These are phyloP conservation scores for Solanum microdontum DNA, from an alignment of 257 asterid species.

Conservation along the genomic window DNA sequence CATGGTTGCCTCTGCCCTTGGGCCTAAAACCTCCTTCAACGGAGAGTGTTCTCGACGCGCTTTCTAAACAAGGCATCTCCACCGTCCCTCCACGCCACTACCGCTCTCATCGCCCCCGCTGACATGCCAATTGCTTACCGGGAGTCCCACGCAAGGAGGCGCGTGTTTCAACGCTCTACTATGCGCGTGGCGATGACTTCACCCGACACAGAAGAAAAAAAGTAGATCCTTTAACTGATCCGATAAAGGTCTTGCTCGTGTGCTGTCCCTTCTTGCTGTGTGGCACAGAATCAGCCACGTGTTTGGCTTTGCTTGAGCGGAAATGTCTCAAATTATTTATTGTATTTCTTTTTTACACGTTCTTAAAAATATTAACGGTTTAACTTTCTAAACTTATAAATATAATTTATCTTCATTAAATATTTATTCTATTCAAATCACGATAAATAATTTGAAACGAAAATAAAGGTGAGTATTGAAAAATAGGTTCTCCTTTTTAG, in stretches of 20 bases:
- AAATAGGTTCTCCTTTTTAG: not conserved
- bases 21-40: conserved; percentile 42
- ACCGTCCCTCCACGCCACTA: conserved; percentile 14
- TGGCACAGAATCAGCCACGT: conserved; percentile 14
- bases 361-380: not conserved
- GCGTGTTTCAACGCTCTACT: not conserved
- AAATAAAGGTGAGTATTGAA: not conserved
- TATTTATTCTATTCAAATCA: not conserved
- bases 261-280: not conserved
- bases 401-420: not conserved
- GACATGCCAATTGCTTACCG: not conserved
- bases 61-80: conserved; percentile 31
- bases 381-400: not conserved
- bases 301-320: not conserved
- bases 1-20: conserved; percentile 37
- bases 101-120: not conserved
- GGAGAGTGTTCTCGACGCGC: conserved; percentile 33
- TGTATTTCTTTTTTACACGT: not conserved
- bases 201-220: not conserved
- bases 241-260: not conserved
- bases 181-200: not conserved
- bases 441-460: not conserved
- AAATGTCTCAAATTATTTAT: not conserved
- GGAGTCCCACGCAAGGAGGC: not conserved
- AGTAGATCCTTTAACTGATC: not conserved